phyloP scores from a whole-genome alignment of 2,329 filamentous ascomycete genomes.

The Aphanocladium album region DNA sequence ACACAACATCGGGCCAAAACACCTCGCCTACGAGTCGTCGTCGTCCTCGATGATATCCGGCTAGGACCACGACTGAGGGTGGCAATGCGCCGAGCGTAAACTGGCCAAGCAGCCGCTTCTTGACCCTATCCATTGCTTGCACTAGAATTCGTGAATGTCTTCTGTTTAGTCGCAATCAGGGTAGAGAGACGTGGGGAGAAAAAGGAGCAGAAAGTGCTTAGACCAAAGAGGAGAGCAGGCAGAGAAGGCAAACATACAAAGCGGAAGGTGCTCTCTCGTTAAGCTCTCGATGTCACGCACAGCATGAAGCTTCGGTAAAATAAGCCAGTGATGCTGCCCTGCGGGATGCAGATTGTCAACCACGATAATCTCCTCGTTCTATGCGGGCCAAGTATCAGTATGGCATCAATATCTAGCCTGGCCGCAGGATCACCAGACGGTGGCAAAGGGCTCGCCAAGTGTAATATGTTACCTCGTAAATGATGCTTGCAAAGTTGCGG shows the following conservation, averaged over 20 bases:
- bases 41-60: neutral
- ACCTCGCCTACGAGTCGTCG: neutral
- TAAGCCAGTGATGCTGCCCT: neutral
- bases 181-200: too few relatives aligned
- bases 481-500: neutral
- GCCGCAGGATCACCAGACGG: too few relatives aligned
- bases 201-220: too few relatives aligned
- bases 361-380: neutral
- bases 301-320: neutral
- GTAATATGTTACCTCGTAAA: neutral
- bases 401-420: too few relatives aligned
- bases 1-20: conserved; percentile 11
- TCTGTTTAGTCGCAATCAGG: too few relatives aligned
- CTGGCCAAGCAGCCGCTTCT: neutral
- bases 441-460: too few relatives aligned
- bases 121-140: neutral
- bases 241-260: neutral
- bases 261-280: neutral
- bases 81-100: too few relatives aligned
- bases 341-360: neutral
- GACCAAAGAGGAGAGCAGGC: too few relatives aligned
- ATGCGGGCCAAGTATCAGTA: too few relatives aligned
- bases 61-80: neutral
- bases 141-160: too few relatives aligned
- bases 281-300: neutral